phyloP scores from a whole-genome alignment of 257 asterid genomes.

The Agastache rugosa region DNA sequence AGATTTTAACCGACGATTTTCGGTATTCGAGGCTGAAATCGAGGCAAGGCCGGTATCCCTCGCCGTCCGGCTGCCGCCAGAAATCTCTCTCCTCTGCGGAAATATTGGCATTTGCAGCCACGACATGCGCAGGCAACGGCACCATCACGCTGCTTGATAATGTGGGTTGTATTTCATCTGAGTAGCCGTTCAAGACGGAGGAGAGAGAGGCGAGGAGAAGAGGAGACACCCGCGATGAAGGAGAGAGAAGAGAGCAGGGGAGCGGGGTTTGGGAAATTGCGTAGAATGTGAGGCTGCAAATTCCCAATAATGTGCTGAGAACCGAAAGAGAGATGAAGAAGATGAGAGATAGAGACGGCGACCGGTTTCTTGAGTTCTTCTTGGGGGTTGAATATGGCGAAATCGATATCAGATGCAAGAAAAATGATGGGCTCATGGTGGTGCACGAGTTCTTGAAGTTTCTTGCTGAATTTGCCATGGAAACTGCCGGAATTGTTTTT shows the following conservation, averaged over 20 bases:
- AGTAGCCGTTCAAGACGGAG: constrained; percentile 32
- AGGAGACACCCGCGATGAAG: constrained; percentile 37
- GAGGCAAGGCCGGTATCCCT: constrained; percentile 65
- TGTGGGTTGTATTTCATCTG: constrained; percentile 6
- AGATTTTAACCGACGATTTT: constrained; percentile 47
- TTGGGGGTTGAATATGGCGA: constrained; percentile 46
- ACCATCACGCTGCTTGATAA: constrained; percentile 47
- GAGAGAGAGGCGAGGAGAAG: constrained; percentile 41
- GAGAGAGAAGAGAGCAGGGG: constrained; percentile 42
- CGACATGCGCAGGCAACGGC: constrained; percentile 53
- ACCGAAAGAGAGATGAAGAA: constrained; percentile 49
- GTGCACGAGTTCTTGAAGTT: constrained; percentile 49
- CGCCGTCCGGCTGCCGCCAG: constrained; percentile 64
- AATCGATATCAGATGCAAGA: constrained; percentile 40
- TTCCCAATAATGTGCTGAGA: constrained; percentile 44
- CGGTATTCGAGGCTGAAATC: constrained; percentile 57
- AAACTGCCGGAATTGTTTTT: constrained; percentile 13
- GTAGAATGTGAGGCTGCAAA: constrained; percentile 44
- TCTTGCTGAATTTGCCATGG: constrained; percentile 51
- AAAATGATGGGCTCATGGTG: constrained; percentile 47
- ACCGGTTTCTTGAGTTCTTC: constrained; percentile 50
- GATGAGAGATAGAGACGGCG: constrained; percentile 38
- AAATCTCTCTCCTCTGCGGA: constrained; percentile 55
- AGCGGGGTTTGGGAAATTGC: constrained; percentile 42
- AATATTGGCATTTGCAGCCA: constrained; percentile 32